Conservation (phyloP, 1,284 basidiomycete genomes). For the Trichosporon sp. region DNA sequence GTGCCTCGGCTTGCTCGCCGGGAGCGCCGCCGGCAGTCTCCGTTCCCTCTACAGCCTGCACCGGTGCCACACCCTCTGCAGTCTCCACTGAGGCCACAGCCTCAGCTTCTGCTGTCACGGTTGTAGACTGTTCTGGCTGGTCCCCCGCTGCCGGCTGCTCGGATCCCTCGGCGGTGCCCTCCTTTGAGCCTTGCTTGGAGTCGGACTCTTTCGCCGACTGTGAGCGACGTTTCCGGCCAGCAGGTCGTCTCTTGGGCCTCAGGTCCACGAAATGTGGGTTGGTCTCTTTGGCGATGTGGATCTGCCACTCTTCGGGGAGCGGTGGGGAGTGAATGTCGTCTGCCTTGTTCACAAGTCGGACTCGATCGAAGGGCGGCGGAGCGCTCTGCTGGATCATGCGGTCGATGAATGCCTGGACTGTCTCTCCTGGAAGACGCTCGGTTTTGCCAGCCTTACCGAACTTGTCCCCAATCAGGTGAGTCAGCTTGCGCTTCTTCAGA, state of each 20-base stretch:
- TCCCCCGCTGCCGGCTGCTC: neutral
- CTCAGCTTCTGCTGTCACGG: no score
- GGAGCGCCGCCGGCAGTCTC: neutral
- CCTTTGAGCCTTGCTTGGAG: neutral
- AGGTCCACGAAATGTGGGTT: neutral
- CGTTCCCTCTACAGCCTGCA: neutral
- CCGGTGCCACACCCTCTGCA: neutral
- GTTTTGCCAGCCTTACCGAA: neutral
- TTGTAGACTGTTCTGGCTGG: no score
- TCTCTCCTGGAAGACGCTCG: conserved; percentile 13
- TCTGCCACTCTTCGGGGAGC: conserved; percentile 19
- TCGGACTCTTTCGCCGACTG: neutral
- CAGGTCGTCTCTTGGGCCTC: conserved; percentile 2
- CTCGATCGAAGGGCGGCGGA: conserved; percentile 28
- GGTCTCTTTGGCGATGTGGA: conserved; percentile 3
- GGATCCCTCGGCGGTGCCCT: neutral
- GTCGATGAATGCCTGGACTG: conserved; percentile 29
- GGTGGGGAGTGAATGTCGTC: conserved; percentile 29
- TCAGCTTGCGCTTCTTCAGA: conserved; percentile 32
- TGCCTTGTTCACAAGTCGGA: conserved; percentile 30
- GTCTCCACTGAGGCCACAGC: no score
- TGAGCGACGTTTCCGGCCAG: neutral
- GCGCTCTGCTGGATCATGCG: conserved; percentile 8
- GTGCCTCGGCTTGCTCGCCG: neutral
- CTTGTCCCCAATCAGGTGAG: conserved; percentile 24